Conservation (phyloP, 352 stramenopile genomes). For the Thraustochytrium sp. region DNA sequence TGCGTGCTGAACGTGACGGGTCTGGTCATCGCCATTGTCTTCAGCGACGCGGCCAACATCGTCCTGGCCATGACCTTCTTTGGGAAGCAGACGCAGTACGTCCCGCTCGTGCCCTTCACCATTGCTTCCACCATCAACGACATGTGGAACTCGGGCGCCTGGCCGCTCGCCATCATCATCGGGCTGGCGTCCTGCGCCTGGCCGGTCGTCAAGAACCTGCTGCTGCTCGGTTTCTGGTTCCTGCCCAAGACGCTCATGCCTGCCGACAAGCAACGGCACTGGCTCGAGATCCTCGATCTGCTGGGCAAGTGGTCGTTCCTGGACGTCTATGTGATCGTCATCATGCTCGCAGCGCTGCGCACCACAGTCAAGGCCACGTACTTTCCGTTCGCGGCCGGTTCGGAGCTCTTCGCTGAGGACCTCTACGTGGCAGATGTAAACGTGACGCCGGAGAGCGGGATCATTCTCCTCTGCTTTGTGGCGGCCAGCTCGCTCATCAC, state of each 20-base stretch:
- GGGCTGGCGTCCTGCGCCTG: conserved; percentile 10
- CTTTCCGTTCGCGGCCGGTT: not conserved
- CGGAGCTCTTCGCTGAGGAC: conserved; percentile 9
- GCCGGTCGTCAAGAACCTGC: conserved; percentile 40
- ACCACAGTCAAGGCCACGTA: conserved; percentile 19
- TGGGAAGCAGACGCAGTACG: not conserved
- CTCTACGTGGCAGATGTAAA: not conserved
- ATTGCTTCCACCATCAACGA: conserved; percentile 35
- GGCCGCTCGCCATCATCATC: conserved; percentile 29
- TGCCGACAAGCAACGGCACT: not conserved
- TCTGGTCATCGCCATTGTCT: conserved; percentile 38
- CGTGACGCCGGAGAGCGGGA: conserved; percentile 19
- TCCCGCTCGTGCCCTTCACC: conserved; percentile 32
- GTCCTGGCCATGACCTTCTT: not conserved
- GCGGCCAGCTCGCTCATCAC: conserved; percentile 20
- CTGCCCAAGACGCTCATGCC: not conserved
- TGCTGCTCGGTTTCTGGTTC: conserved; percentile 40
- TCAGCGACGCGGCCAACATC: conserved; percentile 29
- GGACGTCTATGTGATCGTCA: conserved; percentile 41
- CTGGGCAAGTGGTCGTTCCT: conserved; percentile 44
- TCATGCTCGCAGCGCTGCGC: conserved; percentile 23
- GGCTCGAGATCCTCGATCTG: conserved; percentile 44
- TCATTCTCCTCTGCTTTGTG: conserved; percentile 11
- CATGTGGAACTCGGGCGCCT: conserved; percentile 30
- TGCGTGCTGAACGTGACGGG: conserved; percentile 36